phyloP scores from a whole-genome alignment of 139 green algal genomes.

The Edaphochlamys debaryana region DNA sequence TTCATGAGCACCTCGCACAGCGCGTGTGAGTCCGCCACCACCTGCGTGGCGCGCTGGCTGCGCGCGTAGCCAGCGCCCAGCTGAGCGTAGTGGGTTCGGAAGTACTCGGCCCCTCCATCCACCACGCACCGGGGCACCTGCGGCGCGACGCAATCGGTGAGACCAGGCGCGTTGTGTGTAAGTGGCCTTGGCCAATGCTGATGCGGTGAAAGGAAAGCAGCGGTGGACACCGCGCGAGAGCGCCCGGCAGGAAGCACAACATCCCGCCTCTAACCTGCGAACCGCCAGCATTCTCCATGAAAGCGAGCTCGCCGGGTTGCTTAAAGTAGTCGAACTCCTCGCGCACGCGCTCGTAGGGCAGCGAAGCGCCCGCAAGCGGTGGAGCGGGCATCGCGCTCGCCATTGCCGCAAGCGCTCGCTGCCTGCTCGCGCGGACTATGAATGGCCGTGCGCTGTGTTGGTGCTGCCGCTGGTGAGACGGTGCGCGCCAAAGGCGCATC shows the following conservation, averaged over 20 bases:
- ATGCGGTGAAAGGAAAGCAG: neutral
- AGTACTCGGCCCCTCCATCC: neutral
- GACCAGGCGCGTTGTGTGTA: too few relatives aligned
- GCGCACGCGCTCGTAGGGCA: too few relatives aligned
- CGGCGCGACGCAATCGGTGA: too few relatives aligned
- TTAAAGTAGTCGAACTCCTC: slow-evolving; percentile 9
- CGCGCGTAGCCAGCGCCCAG: slow-evolving; percentile 28
- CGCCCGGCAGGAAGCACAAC: neutral
- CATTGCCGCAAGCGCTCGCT: too few relatives aligned
- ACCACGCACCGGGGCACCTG: slow-evolving; percentile 30
- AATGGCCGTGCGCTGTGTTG: too few relatives aligned
- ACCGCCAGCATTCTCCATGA: slow-evolving; percentile 38
- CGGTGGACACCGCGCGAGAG: neutral
- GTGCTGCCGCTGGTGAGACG: too few relatives aligned
- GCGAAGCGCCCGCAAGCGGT: too few relatives aligned
- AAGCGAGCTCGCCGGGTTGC: neutral
- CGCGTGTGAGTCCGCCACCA: neutral
- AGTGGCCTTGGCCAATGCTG: too few relatives aligned
- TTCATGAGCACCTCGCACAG: slow-evolving; percentile 40
- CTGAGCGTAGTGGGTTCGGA: neutral
- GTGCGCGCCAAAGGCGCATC: too few relatives aligned
- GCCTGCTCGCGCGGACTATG: too few relatives aligned
- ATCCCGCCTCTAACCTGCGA: neutral
- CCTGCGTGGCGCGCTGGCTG: neutral
- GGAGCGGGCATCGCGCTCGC: too few relatives aligned